A percentile compares a stretch with the other conserved stretches of the same genome.
phyloP scores from a whole-genome alignment of 495 filamentous ascomycete genomes.

The Lasiosphaeria ovina region DNA sequence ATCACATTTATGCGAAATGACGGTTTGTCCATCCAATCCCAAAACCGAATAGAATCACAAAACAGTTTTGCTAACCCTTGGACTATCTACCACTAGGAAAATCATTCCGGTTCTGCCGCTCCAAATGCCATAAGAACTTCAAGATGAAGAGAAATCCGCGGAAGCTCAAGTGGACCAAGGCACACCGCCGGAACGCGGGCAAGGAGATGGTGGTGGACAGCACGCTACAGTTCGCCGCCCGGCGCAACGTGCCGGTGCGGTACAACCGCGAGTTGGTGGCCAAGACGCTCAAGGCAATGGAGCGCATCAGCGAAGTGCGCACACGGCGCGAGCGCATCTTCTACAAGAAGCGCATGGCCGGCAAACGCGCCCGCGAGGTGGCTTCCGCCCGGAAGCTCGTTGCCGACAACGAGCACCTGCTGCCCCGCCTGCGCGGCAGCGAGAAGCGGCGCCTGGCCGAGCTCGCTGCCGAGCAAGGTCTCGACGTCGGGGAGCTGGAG shows the following conservation, averaged over 20 bases:
- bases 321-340: conserved; percentile 79
- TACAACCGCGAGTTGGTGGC: conserved; percentile 90
- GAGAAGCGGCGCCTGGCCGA: conserved; percentile 52
- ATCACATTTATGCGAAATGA: conserved; percentile 74
- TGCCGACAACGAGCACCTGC: conserved; percentile 83
- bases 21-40: conserved; percentile 44
- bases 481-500: conserved; percentile 56
- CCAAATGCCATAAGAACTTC: conserved; percentile 97
- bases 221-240: conserved; percentile 85
- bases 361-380: conserved; percentile 77
- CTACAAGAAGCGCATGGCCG: conserved; percentile 88
- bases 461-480: conserved; percentile 49
- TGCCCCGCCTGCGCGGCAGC: conserved; percentile 60
- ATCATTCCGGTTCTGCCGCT: conserved; percentile 71
- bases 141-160: conserved; percentile 90
- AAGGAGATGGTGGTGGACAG: conserved; percentile 95
- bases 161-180: conserved; percentile 86
- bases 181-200: conserved; percentile 71
- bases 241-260: conserved; percentile 89
- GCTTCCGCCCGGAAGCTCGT: conserved; percentile 83
- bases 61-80: conserved; percentile 5
- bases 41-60: neutral
- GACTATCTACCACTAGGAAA: conserved; percentile 44
- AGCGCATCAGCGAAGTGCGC: conserved; percentile 84
- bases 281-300: conserved; percentile 87